Evolutionary conservation across 2,329 filamentous ascomycete genomes (phyloP).

Genomic region (Atkinsonella hypoxylon): DNA sequence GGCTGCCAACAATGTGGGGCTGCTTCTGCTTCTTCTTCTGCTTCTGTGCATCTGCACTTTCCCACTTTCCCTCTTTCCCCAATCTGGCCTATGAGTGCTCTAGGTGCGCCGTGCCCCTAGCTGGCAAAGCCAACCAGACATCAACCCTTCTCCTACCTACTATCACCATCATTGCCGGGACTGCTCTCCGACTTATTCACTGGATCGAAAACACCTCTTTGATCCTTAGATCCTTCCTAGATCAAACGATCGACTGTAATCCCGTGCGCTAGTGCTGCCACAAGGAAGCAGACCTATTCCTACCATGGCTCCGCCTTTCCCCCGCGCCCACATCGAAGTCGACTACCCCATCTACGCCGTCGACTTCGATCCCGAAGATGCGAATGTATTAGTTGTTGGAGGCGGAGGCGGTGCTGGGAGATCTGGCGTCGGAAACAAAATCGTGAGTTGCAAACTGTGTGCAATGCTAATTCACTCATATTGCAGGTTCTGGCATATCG

Average conservation of each 20-base stretch:
- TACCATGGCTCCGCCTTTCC: slow-evolving; percentile 28
- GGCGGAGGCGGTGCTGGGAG: slow-evolving; percentile 77
- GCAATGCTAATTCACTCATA: neutral
- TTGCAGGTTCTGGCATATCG: neutral
- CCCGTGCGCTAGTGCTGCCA: neutral
- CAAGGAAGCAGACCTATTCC: neutral
- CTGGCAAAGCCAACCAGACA: too few species aligned
- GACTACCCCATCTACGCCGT: slow-evolving; percentile 78
- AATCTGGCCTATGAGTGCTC: too few species aligned
- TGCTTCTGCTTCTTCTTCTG: too few species aligned
- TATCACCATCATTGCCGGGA: neutral
- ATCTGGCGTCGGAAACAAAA: slow-evolving; percentile 77
- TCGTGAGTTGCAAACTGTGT: slow-evolving; percentile 39
- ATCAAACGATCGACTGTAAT: neutral
- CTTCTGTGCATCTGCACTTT: too few species aligned
- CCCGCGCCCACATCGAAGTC: slow-evolving; percentile 51
- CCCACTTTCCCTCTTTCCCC: slow-evolving; percentile 8
- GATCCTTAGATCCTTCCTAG: too few species aligned
- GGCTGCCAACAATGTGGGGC: too few species aligned
- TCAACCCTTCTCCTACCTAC: too few species aligned
- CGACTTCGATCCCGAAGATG: slow-evolving; percentile 76
- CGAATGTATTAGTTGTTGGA: slow-evolving; percentile 64
- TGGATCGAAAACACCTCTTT: too few species aligned
- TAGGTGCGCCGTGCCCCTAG: too few species aligned
- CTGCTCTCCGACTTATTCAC: neutral